Base-by-base conservation (phyloP, 2,329 filamentous ascomycete species). In the Colletotrichum sp. region DNA sequence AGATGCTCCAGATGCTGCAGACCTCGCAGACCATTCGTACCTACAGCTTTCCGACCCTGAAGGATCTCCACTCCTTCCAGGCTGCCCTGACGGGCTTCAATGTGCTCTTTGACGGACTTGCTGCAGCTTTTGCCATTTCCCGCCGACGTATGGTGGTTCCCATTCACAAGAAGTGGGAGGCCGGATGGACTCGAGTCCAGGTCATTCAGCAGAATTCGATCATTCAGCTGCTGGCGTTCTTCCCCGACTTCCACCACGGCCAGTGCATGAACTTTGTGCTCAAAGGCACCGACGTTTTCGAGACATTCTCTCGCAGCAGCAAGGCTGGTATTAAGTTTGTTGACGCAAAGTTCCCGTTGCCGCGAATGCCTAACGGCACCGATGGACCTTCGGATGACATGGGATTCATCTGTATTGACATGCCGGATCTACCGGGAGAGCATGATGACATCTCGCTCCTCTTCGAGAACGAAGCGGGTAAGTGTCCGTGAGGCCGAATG, bases 131-230 rank as follows among this genome's bases (percentile, higher is more conserved):
- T 83, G 93, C 94, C 74, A 98, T 98, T 78, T 93, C 96, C 2
- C 92, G 96, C 34, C 92, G 95, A 65, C 92, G 95, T 79, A 97
- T 96, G 93, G 95, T 98, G 15, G 95, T 98, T 19, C 95, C 95
- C 0, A 96, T 98, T 79, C 95, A 98, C 87, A 98, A 98, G 86
- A 97, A 97, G 84, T 98, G 95, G 95, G 95, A 98, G 82, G 95
- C 96, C 4, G 92, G 90, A n/a, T 90, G 90, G 49, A 95, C 95
- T 11, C 92, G 96, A 44, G 88, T 98, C 9, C 96, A 98, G 82
- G 89, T 98, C 49, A 92, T 98, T 44, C 89, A 92, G 78, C 93
- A 94, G 78, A 94, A 96, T 77, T 94, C 92, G 80, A 90, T 94
- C 16, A 85, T 94, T 27, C 95, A 98, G 83, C 87, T 98, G 34